Evolutionary conservation across 306 rosid genomes (phyloP), one percentile per base, ranked within the genome.

Genomic region (Malus sylvestris): DNA sequence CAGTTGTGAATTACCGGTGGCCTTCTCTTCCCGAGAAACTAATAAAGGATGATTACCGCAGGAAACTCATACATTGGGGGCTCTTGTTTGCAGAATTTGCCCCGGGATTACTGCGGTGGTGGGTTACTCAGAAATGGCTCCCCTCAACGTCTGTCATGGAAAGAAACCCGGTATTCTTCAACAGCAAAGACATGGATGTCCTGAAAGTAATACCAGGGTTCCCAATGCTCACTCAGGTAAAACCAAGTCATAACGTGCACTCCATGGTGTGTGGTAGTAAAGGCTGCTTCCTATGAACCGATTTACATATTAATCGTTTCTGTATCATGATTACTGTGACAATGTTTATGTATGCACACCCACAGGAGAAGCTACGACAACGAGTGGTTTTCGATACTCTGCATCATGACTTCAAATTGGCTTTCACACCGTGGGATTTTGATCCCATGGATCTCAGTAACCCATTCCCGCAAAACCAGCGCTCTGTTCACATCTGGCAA

Each of bases 181-280:
- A 90, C 88, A 75, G 33, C 58, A 84, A 86, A 83, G 98, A 94
- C 64, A 80, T 92, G 11, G 96, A 94, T n/a, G 87, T 82, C 72
- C 84, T 94, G 62, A 78, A 86, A 83, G 83, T 70, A 20, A 85
- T 83, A n/a, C 91, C 89, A 0, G 98, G 98, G 25, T 94, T 94
- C 80, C 98, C 97, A 7, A 94, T 91, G 98, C 91, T 92, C 55
- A 85, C 93, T 68, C 87, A 86, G 98, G 98, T 88, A 85, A 81
- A 15, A 57, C 67, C 22, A 35, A 57, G 38, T 57, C 10, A 13
- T 45, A 71, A 30, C 4, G 35, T 71, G 22, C 44, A 42, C 32
- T 32, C 63, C 33, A 70, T 35, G 1, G 1, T 70, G 62, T 70
- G 20, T 19, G 19, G n/a, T 19, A 11, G 19, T 19, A 20, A 32